Evolutionary conservation across 768 basidiomycete genomes (phyloP).

Genomic region (Leucosporidium scottii): DNA sequence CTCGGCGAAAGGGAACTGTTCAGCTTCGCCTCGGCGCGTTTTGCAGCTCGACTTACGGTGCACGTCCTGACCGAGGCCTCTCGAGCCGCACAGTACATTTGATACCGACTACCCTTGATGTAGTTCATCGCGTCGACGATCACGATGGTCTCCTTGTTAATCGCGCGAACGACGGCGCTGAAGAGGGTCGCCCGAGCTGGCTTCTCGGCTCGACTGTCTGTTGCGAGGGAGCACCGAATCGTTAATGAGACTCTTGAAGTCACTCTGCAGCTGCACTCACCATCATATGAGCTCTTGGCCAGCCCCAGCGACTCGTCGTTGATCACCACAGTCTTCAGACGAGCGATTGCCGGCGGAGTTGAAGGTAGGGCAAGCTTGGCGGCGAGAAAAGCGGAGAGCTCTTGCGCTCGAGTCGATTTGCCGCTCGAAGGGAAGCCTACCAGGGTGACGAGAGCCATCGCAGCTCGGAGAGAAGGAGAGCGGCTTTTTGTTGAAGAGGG

Average conservation of each 20-base stretch:
- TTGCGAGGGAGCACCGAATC: not conserved
- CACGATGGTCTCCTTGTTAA: constrained; percentile 66
- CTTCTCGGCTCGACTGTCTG: constrained; percentile 63
- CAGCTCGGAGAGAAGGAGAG: not conserved
- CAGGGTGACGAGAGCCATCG: constrained; percentile 87
- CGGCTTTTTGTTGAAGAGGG: not conserved
- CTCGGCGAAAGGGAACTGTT: not conserved
- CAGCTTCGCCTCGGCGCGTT: not conserved
- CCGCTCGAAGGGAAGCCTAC: constrained; percentile 82
- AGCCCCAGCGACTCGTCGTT: constrained; percentile 36
- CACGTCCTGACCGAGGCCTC: constrained; percentile 77
- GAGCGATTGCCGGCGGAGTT: constrained; percentile 2
- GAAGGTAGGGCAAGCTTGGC: constrained; percentile 30
- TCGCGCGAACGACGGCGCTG: constrained; percentile 67
- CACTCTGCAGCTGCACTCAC: constrained; percentile 9
- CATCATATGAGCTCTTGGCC: constrained; percentile 31
- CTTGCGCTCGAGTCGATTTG: constrained; percentile 64
- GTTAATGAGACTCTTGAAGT: not conserved
- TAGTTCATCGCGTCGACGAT: constrained; percentile 91
- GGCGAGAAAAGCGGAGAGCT: constrained; percentile 59
- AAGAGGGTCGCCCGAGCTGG: constrained; percentile 76
- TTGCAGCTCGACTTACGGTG: constrained; percentile 55
- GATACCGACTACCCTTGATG: constrained; percentile 97
- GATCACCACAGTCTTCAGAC: constrained; percentile 25
- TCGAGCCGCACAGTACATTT: constrained; percentile 90